Evolutionary conservation across 305 asterid species (phyloP), one percentile per base, ranked within the genome.

Genomic region (Fraxinus latifolia): DNA sequence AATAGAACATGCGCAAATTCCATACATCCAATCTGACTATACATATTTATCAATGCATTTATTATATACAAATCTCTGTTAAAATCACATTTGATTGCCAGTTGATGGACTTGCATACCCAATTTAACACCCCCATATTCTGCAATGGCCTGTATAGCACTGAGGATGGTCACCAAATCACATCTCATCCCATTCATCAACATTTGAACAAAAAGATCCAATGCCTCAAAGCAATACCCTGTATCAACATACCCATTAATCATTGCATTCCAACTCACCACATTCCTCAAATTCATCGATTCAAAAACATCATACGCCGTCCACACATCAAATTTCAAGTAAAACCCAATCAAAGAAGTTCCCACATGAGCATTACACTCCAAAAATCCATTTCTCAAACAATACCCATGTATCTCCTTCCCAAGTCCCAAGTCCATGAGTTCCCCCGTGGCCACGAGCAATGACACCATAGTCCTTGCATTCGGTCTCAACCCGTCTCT

Each of bases 51-150:
- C 80, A 84, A 58, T 39, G 82, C 85, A 79, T 86, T 81, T 32
- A 82, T 42, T 70, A 84, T 65, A 5, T 39, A 74, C 25, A 79
- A 36, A 81, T 84, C 81, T 39, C 33, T 76, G 74, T 31, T 14
- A 25, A 81, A 80, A 25, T 79, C 80, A 84, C 67, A 37, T 39
- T 84, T 86, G 19, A 79, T 29, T 12, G 80, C 79, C 55, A 79
- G 25, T 33, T 86, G 89, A 86, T 86, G 89, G 4, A 83, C 65
- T 67, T 84, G 87, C 62, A 72, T 60, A 32, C 89, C 89, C 39
- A 86, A 55, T 50, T 55, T 14, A 32, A 79, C 31, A 58, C 47
- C 70, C 12, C 82, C 60, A 32, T 68, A 14, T 47, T 81, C 83
- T 23, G 71, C 84, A 79, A 85, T 84, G 19, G 87, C 85, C 79